phyloP scores from a whole-genome alignment of 2,329 filamentous ascomycete genomes.

The Trichophyton simii region DNA sequence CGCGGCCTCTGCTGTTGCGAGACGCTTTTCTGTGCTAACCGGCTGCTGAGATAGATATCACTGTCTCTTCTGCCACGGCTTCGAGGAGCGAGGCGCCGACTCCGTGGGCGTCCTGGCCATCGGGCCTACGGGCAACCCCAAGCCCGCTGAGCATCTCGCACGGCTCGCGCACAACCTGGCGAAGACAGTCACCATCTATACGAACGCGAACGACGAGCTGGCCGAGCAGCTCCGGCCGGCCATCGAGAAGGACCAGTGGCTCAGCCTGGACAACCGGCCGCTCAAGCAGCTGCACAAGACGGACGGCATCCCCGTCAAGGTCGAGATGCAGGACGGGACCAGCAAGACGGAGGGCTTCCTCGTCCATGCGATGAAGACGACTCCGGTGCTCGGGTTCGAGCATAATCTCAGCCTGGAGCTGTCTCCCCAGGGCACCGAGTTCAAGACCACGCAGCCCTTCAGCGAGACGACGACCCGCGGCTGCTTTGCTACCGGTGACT shows the following conservation, averaged over 20 bases:
- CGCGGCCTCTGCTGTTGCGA: slow-evolving; percentile 10
- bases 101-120: slow-evolving; percentile 38
- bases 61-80: slow-evolving; percentile 50
- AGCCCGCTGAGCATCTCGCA: slow-evolving; percentile 30
- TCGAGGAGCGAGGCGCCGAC: slow-evolving; percentile 40
- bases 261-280: background rate
- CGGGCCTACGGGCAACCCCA: slow-evolving; percentile 22
- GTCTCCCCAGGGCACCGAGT: background rate
- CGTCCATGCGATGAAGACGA: background rate
- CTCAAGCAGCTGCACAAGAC: background rate
- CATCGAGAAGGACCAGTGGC: background rate
- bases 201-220: slow-evolving; percentile 33
- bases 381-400: background rate
- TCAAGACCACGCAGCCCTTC: background rate
- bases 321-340: background rate
- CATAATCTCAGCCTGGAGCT: background rate
- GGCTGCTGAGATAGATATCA: slow-evolving; percentile 35
- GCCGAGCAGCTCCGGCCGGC: background rate
- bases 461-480: slow-evolving; percentile 1
- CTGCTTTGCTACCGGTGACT: background rate
- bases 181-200: slow-evolving; percentile 39
- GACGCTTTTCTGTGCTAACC: background rate
- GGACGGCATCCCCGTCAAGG: background rate
- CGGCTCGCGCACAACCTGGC: slow-evolving; percentile 37
- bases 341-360: background rate